phyloP scores from a whole-genome alignment of 768 basidiomycete species.

The Phanerodontia chrysosporium region DNA sequence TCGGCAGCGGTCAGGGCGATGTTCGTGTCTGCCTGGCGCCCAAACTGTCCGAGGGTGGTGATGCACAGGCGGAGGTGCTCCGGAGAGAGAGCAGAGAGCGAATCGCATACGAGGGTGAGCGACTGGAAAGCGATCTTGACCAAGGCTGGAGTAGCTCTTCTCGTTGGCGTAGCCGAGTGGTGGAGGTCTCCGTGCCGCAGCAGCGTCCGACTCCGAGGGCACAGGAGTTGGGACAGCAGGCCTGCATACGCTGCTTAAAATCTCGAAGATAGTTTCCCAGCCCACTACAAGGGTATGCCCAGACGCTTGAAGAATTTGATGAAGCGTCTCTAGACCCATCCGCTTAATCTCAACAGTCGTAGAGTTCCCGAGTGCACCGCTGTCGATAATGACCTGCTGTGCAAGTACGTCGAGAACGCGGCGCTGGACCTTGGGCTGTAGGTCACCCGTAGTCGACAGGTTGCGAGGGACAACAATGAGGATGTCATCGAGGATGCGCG shows the following conservation, averaged over 20 bases:
- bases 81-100: slow-evolving; percentile 74
- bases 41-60: slow-evolving; percentile 86
- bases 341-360: slow-evolving; percentile 72
- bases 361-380: slow-evolving; percentile 35
- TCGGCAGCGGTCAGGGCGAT: slow-evolving; percentile 93
- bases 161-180: slow-evolving; percentile 58
- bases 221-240: slow-evolving; percentile 42
- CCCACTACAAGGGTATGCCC: slow-evolving; percentile 90
- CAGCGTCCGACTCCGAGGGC: slow-evolving; percentile 29
- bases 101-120: slow-evolving; percentile 90
- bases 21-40: slow-evolving; percentile 90
- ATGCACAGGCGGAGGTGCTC: slow-evolving; percentile 87
- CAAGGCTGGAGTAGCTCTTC: slow-evolving; percentile 66
- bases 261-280: slow-evolving; percentile 91
- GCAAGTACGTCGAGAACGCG: slow-evolving; percentile 84
- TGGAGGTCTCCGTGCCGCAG: slow-evolving; percentile 36
- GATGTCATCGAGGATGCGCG: slow-evolving; percentile 81
- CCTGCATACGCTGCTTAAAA: slow-evolving; percentile 85
- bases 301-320: slow-evolving; percentile 85
- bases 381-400: slow-evolving; percentile 60
- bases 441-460: slow-evolving; percentile 51
- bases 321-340: slow-evolving; percentile 86
- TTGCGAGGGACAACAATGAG: slow-evolving; percentile 75
- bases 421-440: slow-evolving; percentile 69
- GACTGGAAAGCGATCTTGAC: slow-evolving; percentile 95